Base-by-base conservation (phyloP, 2,329 filamentous ascomycete genomes). In the Calonectria multiphialidica region DNA sequence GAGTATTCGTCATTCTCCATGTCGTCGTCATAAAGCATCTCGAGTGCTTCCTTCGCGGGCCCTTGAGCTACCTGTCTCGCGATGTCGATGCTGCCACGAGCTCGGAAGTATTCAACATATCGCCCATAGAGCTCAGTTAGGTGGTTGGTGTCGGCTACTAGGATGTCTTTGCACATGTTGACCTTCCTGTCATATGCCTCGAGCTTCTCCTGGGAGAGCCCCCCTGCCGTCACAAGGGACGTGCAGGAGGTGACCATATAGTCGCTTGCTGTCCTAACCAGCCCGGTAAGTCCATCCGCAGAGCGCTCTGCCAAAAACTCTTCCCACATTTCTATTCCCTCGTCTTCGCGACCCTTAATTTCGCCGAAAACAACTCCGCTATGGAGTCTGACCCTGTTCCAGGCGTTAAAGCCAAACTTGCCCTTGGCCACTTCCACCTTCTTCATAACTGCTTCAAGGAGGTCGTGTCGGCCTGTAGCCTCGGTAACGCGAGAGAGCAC, bases 11-110 rank as follows among this genome's bases (percentile, higher is more conserved):
- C 68, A 23, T 71, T 71, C n/a, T 63, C 42, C 2, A 62, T 21
- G 42, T 68, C 44, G 23, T 70, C 62, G 30, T 71, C 68, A 16
- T 61, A 71, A 33, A 71, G 63, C 63, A 73, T 68, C 55, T 71
- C 68, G 1, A 73, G 71, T 2, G 55, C 59, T 5, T 28, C 25
- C n/a, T 40, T 42, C 1, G 57, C 15, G 2, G 6, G 18, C 4
- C 12, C n/a, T 16, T n/a, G 35, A 2, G 70, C 15, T 3, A 61
- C 21, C 9, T 55, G 21, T 40, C 21, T 67, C 2, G 55, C 63
- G 13, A 42, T 33, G 18, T 25, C 23, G 13, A 42, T 5, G 21
- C 67, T 35, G n/a, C 40, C 45, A 3, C 53, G 62, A 3, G 18
- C 7, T 5, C 21, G 25, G 16, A 63, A 70, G 66, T 70, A 72